phyloP scores from a whole-genome alignment of 139 green algal species.

The Micractinium conductrix region DNA sequence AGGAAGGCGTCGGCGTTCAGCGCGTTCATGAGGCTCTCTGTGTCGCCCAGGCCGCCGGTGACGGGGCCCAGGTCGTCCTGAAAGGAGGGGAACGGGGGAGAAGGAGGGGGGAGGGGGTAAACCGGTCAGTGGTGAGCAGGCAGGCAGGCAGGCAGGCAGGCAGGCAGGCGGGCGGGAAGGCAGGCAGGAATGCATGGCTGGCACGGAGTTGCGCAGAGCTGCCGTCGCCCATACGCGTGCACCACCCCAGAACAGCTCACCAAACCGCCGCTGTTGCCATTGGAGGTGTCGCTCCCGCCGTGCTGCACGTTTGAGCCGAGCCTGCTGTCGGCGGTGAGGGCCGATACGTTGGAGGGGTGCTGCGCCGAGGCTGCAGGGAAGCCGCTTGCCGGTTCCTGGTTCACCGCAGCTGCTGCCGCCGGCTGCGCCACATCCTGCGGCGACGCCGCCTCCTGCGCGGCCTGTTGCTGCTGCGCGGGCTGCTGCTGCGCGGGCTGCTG shows the following conservation, averaged over 20 bases:
- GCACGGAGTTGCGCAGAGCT: no score
- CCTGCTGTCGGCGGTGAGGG: conserved; percentile 8
- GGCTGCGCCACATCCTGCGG: background rate
- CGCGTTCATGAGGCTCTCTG: conserved; percentile 16
- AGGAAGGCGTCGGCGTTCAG: conserved; percentile 29
- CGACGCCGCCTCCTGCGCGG: no score
- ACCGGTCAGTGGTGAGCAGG: background rate
- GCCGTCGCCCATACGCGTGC: no score
- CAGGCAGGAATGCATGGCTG: background rate
- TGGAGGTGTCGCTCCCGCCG: conserved; percentile 9
- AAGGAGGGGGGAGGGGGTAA: background rate
- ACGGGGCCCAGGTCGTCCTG: conserved; percentile 10
- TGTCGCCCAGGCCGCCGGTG: conserved; percentile 16
- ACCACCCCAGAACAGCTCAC: background rate
- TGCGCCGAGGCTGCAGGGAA: background rate
- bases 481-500: conserved; percentile 15
- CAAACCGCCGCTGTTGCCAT: background rate
- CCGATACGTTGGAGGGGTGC: background rate
- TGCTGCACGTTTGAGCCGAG: background rate
- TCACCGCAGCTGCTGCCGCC: background rate
- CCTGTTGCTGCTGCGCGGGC: conserved; percentile 7
- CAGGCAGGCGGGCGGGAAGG: background rate
- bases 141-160: background rate
- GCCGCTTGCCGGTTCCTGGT: background rate
- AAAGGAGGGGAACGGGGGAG: background rate